Percentiles rank a stretch among this genome's conserved stretches.
Conservation (phyloP, 768 basidiomycete genomes). For the Rhodotorula taiwanensis region DNA sequence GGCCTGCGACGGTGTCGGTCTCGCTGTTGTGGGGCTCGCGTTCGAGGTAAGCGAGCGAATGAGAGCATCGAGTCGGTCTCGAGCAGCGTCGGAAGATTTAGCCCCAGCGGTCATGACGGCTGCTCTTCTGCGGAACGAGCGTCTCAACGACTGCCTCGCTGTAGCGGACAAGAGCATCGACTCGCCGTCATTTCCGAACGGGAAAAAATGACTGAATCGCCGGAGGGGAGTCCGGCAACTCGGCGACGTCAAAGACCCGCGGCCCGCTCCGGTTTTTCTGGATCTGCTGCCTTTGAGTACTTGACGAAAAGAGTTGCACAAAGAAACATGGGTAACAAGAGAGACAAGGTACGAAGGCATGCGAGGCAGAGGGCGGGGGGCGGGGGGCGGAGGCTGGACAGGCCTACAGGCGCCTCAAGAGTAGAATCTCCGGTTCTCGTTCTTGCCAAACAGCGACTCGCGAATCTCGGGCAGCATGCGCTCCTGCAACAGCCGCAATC, state of each 20-base stretch:
- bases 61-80: neutral
- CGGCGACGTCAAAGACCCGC: no score
- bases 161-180: no score
- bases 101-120: neutral
- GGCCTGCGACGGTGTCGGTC: no score
- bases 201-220: no score
- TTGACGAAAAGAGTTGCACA: neutral
- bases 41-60: neutral
- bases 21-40: neutral
- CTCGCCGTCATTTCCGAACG: no score
- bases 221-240: no score
- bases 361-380: neutral
- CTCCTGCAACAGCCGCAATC: conserved; percentile 79
- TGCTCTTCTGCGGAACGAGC: neutral
- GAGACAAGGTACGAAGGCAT: neutral
- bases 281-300: neutral
- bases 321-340: neutral
- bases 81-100: no score
- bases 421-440: conserved; percentile 68
- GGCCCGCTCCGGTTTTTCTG: no score
- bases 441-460: conserved; percentile 76
- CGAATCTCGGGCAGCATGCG: conserved; percentile 96
- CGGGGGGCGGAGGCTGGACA: neutral
- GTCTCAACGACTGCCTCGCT: neutral
- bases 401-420: neutral